These are phyloP conservation scores for Spathaspora gorwiae DNA, from an alignment of 805 yeast species.

Conservation along the genomic window DNA sequence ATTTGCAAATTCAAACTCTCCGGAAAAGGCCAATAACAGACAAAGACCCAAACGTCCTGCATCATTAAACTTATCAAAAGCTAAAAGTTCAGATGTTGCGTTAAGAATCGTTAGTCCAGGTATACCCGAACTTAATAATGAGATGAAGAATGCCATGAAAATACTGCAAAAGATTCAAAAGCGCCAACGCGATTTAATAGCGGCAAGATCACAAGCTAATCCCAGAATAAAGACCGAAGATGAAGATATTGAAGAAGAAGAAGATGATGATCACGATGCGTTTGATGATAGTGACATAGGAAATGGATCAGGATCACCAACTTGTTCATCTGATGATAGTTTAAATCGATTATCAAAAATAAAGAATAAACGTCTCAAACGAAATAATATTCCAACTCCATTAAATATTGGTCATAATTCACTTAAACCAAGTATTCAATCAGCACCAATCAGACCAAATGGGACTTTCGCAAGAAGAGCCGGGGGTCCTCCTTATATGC, in stretches of 20 bases:
- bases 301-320: not conserved
- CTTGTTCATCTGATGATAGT: conserved; percentile 8
- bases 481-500: not conserved
- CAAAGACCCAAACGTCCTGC: conserved; percentile 6
- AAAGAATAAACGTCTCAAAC: conserved; percentile 21
- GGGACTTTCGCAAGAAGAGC: not conserved
- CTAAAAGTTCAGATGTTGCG: conserved; percentile 19
- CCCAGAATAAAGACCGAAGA: not conserved
- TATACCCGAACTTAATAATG: conserved; percentile 22
- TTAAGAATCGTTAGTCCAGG: conserved; percentile 33
- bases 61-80: conserved; percentile 9
- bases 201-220: conserved; percentile 15
- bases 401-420: conserved; percentile 11
- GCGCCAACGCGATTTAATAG: conserved; percentile 29
- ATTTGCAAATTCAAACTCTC: too few species aligned
- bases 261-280: conserved; percentile 4
- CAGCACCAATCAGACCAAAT: conserved; percentile 26
- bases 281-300: not conserved
- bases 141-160: conserved; percentile 29
- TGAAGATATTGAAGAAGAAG: not conserved
- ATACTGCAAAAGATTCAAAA: conserved; percentile 28
- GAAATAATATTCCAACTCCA: conserved; percentile 31
- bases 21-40: not conserved
- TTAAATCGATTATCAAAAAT: conserved; percentile 1
- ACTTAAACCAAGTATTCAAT: conserved; percentile 21